Evolutionary conservation across 106 monocot species (phyloP), one percentile per base, ranked within the genome.

Genomic region (Gastrodia elata): DNA sequence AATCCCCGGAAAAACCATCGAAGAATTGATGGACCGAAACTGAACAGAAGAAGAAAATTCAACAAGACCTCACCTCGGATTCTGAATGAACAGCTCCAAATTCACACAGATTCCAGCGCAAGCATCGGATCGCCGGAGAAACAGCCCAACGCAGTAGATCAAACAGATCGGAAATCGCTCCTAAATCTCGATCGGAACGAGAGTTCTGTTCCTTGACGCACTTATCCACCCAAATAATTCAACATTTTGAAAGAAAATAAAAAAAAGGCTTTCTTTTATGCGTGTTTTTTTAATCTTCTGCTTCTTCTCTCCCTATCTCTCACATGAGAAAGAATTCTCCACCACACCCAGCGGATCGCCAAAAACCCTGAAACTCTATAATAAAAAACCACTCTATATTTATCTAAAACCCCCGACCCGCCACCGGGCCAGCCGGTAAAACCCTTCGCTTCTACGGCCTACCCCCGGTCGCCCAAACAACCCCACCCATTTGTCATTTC

Each of bases 291-390:
- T 2, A 34, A 69, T 25, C 9, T 40, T 34, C 25, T 3, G 24
- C 39, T 69, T 16, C 68, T 69, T 39, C 9, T 10, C 39, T 39
- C 64, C 64, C 37, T 68, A 14, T 65, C 33, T 43, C 65, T 43
- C 28, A 0, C 75, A 33, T n/a, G n/a, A n/a, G n/a, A n/a, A n/a
- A n/a, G 13, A 61, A 55, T 70, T 70, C 70, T 40, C 52, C 70
- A 39, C 39, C 43, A 71, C 43, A 71, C 32, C 43, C 27, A 24
- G 9, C 28, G 58, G 71, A 71, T 43, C 71, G 64, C 77, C 43
- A 25, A 78, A 78, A 78, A 73, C 78, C 79, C 79, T 55, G 38
- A 73, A 79, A 79, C 73, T 71, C 79, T 39, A 35, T n/a, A n/a
- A n/a, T n/a, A n/a, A n/a, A 67, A 73, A 74, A 79, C 79, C 73